These are phyloP conservation scores for Arthrobotrys megalospora DNA, from an alignment of 2,329 filamentous ascomycete genomes.

Conservation along the genomic window DNA sequence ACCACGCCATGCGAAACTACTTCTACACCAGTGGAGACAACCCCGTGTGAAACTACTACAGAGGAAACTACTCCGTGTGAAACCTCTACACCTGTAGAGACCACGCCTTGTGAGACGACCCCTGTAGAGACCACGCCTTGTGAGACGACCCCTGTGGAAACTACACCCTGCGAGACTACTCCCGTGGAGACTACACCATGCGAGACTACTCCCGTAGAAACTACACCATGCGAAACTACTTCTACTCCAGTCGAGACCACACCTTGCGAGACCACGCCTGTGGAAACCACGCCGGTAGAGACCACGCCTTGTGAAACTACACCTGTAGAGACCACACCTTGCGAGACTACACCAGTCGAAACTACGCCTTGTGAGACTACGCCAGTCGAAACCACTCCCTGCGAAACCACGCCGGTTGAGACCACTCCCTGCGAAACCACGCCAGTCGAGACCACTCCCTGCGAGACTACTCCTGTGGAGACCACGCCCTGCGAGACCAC, in stretches of 20 bases:
- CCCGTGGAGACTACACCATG: conserved; percentile 13
- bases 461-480: neutral
- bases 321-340: neutral
- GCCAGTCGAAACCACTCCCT: neutral
- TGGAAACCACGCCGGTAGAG: neutral
- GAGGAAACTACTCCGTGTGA: conserved; percentile 13
- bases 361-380: conserved; percentile 13
- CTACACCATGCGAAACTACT: conserved; percentile 17
- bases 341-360: conserved; percentile 7
- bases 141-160: conserved; percentile 1
- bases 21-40: neutral
- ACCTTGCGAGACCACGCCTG: neutral
- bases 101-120: neutral
- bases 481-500: neutral
- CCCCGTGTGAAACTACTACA: conserved; percentile 15
- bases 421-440: conserved; percentile 14
- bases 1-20: conserved; percentile 12
- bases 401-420: neutral
- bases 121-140: conserved; percentile 9
- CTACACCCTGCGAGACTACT: conserved; percentile 12
- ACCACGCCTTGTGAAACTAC: conserved; percentile 11
- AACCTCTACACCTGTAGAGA: conserved; percentile 7
- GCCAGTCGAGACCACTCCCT: conserved; percentile 5
- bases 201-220: conserved; percentile 23
- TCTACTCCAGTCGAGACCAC: conserved; percentile 11